These are phyloP conservation scores for Microbotryomycetes sp. DNA, from an alignment of 1,284 basidiomycete species.

Conservation along the genomic window DNA sequence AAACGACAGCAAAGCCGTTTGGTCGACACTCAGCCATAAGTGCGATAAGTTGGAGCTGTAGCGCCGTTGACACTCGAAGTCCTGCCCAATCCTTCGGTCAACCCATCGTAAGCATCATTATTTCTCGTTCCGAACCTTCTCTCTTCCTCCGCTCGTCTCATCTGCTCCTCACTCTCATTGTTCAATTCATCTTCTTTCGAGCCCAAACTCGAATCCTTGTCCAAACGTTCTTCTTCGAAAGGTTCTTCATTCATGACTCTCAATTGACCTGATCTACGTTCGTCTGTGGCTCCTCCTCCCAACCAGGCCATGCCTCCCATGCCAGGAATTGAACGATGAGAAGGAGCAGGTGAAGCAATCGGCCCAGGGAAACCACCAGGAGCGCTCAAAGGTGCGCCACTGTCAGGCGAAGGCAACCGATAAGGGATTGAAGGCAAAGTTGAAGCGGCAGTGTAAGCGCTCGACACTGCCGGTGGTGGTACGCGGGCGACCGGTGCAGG, in stretches of 20 bases:
- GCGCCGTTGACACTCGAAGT: background rate
- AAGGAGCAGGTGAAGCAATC: background rate
- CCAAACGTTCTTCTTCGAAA: background rate
- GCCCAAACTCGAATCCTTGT: background rate
- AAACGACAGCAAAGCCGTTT: no score
- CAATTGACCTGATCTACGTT: background rate
- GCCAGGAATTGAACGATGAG: constrained; percentile 8
- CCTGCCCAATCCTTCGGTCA: constrained; percentile 10
- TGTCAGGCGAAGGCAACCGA: background rate
- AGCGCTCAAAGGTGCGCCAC: background rate
- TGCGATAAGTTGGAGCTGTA: background rate
- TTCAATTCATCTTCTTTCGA: background rate
- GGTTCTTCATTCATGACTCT: constrained; percentile 12
- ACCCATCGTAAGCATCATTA: constrained; percentile 13
- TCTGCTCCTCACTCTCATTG: background rate
- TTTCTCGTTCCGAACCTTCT: background rate
- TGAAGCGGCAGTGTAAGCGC: background rate
- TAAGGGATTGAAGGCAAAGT: constrained; percentile 1
- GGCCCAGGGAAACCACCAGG: background rate
- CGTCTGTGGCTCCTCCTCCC: background rate
- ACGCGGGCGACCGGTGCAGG: background rate
- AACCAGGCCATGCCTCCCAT: background rate
- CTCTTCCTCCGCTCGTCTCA: background rate
- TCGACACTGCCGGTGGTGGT: background rate
- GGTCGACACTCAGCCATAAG: background rate